Evolutionary conservation across 1,284 basidiomycete species (phyloP), one percentile per base, ranked within the genome.

Genomic region (Rhodotorula sp.): DNA sequence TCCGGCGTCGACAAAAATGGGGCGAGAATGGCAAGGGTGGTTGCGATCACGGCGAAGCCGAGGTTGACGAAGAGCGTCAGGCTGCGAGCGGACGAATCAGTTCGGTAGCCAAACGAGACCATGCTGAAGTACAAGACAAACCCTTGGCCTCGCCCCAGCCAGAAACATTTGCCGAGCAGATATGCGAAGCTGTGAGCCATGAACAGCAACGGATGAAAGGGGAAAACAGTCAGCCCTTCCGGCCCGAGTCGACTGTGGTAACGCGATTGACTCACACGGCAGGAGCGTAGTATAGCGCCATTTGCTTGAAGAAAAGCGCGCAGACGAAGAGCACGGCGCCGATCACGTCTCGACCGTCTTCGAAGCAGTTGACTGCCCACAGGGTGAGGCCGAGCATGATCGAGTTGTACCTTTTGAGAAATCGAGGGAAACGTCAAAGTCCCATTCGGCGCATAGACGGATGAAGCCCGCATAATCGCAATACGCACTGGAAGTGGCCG

Each of bases 271-370:
- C 60, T 46, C 22, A 60, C 60, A 95, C 86, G 1, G 90, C 93
- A 12, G 95, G 95, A 0, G 91, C 90, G 79, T 93, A 97, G 80
- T 95, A 96, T 18, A 97, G 83, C 7, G 91, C 89, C 93, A 96
- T 96, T 80, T 96, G 94, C 80, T 97, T 96, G 84, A 96, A 96
- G 6, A 89, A 86, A 24, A 97, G 84, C 75, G 90, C 90, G 46
- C 88, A 83, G 14, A 91, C 89, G 76, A 96, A 95, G 72, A 84
- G 87, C n/a, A 91, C 79, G 10, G 91, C 91, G 1, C 91, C 94
- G 0, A 87, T 75, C 6, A 91, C 80, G 79, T 97, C 92, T 44
- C 85, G 82, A 12, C 86, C 88, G 3, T 79, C 79, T 8, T 88
- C 86, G 63, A 95, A 90, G 75, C 86, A 86, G 74, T 88, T 86